Evolutionary conservation across 2,329 filamentous ascomycete genomes (phyloP), one percentile per base, ranked within the genome.

Genomic region (Diaporthe capsici): DNA sequence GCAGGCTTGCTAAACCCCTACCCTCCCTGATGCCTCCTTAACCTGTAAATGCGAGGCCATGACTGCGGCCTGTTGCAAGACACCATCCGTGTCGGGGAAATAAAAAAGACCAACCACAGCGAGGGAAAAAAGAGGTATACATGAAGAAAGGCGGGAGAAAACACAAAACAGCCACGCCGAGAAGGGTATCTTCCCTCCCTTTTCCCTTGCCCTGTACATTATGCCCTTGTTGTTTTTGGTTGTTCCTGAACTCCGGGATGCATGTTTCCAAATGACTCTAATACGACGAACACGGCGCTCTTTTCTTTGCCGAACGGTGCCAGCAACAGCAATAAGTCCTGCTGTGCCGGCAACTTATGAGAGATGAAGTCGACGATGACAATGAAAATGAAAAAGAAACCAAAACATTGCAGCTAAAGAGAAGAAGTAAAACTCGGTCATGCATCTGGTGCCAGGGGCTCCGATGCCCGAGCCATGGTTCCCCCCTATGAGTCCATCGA

Each of bases 151-250:
- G 28, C n/a, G 9, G 65, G 34, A 15, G 22, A 4, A 53, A 53
- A 55, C 15, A 42, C 2, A 42, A 55, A 55, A 28, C 9, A 28
- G 37, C 49, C 34, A 37, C 65, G 65, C 37, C 60, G 34, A 73
- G 74, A 53, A 72, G 57, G 70, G 70, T 73, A 75, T 75, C 70
- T 61, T 53, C 74, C 49, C 60, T 73, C 71, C 68, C 58, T 67
- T 60, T 60, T 31, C 25, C 65, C 34, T 61, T 68, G 39, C 58
- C 70, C 42, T n/a, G 49, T 60, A 34, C 51, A 28, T 34, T 34
- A 34, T 28, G 49, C 55, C 60, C 60, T 25, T 31, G n/a, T 65
- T 51, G 67, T 34, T 34, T 60, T 60, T 68, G 57, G 28, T 28
- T 51, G 34, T 49, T 65, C 51, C 71, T 68, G 31, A 75, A 73